phyloP scores from a whole-genome alignment of 2,329 filamentous ascomycete genomes.

The Fusarium agapanthi region DNA sequence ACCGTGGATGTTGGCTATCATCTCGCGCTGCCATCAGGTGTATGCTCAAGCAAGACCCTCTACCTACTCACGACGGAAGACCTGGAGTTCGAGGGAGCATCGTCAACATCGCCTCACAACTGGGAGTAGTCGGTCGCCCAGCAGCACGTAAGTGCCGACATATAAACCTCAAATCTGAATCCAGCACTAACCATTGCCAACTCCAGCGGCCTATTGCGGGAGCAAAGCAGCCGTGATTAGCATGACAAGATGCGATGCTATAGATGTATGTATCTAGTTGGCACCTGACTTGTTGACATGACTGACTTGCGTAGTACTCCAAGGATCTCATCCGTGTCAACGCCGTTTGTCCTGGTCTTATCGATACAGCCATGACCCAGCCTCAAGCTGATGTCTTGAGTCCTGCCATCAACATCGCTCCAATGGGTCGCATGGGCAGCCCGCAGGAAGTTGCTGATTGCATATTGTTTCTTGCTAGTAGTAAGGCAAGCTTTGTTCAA shows the following conservation, averaged over 20 bases:
- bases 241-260: slow-evolving; percentile 62
- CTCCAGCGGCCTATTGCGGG: slow-evolving; percentile 61
- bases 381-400: slow-evolving; percentile 33
- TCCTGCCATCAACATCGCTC: slow-evolving; percentile 48
- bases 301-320: slow-evolving; percentile 55
- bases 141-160: slow-evolving; percentile 41
- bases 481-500: slow-evolving; percentile 59
- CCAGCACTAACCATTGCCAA: accelerated
- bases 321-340: slow-evolving; percentile 54
- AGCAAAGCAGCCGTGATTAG: slow-evolving; percentile 67
- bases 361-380: slow-evolving; percentile 58
- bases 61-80: slow-evolving; percentile 47
- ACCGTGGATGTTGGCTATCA: slow-evolving; percentile 59
- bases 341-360: slow-evolving; percentile 74
- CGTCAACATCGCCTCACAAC: slow-evolving; percentile 62
- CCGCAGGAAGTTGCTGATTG: slow-evolving; percentile 59
- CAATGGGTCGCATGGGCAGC: slow-evolving; percentile 60
- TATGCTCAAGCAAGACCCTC: slow-evolving; percentile 57
- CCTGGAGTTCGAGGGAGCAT: slow-evolving; percentile 50
- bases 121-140: slow-evolving; percentile 59
- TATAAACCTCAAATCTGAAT: accelerated
- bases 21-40: slow-evolving; percentile 54
- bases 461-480: slow-evolving; percentile 59
- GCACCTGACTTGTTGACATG: accelerated
- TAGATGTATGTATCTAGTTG: neutral